Conservation (phyloP, 306 rosid genomes). For the Malus orientalis region DNA sequence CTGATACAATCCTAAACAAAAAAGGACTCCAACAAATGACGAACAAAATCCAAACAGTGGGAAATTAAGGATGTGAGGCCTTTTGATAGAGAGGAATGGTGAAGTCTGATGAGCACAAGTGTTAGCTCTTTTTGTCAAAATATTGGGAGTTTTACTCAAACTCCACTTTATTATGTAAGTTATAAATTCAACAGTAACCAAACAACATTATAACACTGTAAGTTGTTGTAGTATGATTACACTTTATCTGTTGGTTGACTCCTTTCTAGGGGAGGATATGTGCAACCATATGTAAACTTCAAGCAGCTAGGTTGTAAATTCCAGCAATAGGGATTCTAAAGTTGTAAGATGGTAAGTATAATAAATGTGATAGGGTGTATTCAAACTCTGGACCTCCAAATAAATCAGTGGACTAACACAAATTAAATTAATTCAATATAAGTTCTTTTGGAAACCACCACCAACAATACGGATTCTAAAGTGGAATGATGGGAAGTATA, state of each 20-base stretch:
- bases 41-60: too few relatives aligned
- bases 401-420: background rate
- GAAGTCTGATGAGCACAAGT: background rate
- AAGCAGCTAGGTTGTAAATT: background rate
- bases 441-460: too few relatives aligned
- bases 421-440: background rate
- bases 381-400: background rate
- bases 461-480: background rate
- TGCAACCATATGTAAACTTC: background rate
- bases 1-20: too few relatives aligned
- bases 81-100: background rate
- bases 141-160: background rate
- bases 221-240: background rate
- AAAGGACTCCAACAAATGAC: too few relatives aligned
- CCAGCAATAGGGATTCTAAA: background rate
- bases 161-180: background rate
- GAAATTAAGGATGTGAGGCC: too few relatives aligned
- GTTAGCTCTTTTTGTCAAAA: background rate
- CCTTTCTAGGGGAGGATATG: background rate
- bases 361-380: background rate
- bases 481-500: background rate
- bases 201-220: background rate
- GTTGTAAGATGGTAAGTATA: background rate
- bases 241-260: background rate
- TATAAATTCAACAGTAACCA: background rate